Base-by-base conservation (phyloP, 768 basidiomycete genomes). In the Clitopilus hobsonii region DNA sequence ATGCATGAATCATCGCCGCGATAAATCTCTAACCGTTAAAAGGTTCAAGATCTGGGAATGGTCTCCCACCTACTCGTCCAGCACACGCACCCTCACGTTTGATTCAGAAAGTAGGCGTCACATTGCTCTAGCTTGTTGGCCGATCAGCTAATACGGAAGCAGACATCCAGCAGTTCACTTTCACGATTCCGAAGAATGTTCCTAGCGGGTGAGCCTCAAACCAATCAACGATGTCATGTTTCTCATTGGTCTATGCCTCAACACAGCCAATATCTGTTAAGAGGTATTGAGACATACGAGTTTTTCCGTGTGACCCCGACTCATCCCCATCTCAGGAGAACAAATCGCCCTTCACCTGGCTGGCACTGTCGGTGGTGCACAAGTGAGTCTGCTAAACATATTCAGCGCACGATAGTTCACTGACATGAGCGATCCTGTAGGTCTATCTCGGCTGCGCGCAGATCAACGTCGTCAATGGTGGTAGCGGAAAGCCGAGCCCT, bases 1-100 rank as follows among this genome's bases (percentile, higher is more conserved):
- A 16, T 41, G 23, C 49, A 16, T 28, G 18, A n/a, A 32, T 41
- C 1, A 10, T 27, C 30, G 27, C 22, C 1, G 49, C 30, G 24
- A 16, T 27, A 16, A n/a, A 51, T 51, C 25, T 1, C 27, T n/a
- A 8, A 51, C 22, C 22, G 5, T 24, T 3, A 14, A 6, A 11
- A 68, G 65, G 67, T 76, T 75, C 67, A 75, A 77, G 67, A 69
- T 76, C 49, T 75, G 72, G 69, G 69, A 78, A 60, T 70, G 69
- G 65, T 55, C 67, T 8, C 71, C 71, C n/a, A 57, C 56, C 16
- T 71, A 58, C 55, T 62, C 66, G 2, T 24, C 68, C 22, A 65
- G 63, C 47, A 70, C 68, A 6, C n/a, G n/a, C n/a, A 69, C 68
- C 27, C 58, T 71, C 18, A 57, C 64, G 11, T 71, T 71, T 41